Evolutionary conservation across 768 basidiomycete species (phyloP).

Genomic region (Kwoniella sp.): DNA sequence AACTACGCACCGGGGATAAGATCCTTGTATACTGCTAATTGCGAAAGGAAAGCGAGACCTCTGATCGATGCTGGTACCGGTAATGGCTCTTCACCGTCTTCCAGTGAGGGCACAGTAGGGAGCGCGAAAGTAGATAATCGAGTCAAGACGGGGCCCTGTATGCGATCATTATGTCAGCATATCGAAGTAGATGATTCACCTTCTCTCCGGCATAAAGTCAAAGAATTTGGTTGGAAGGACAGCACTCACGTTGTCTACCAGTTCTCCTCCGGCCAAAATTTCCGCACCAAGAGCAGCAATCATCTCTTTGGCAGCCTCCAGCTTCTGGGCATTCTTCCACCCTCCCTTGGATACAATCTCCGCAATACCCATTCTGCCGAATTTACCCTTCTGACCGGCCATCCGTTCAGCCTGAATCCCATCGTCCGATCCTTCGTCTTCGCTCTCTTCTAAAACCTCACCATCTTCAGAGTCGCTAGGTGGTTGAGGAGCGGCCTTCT

Average conservation of each 20-base stretch:
- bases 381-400: constrained; percentile 48
- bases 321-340: constrained; percentile 57
- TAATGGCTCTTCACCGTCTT: constrained; percentile 60
- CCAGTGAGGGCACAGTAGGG: constrained; percentile 68
- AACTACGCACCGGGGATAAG: constrained; percentile 67
- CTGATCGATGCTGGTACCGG: constrained; percentile 79
- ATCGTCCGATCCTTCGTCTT: constrained; percentile 45
- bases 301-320: constrained; percentile 86
- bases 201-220: not conserved
- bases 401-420: constrained; percentile 44
- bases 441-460: constrained; percentile 36
- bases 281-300: constrained; percentile 92
- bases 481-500: constrained; percentile 20
- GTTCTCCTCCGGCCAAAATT: constrained; percentile 87
- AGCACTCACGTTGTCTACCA: constrained; percentile 71
- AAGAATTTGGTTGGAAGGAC: too few species aligned
- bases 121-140: constrained; percentile 88
- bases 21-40: constrained; percentile 93
- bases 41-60: constrained; percentile 82
- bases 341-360: constrained; percentile 49
- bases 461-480: constrained; percentile 25
- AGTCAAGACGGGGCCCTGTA: constrained; percentile 79
- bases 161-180: not conserved
- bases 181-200: too few species aligned
- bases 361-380: constrained; percentile 52